phyloP scores from a whole-genome alignment of 192 early-diverging fungal species.

The Cetraspora pellucida region DNA sequence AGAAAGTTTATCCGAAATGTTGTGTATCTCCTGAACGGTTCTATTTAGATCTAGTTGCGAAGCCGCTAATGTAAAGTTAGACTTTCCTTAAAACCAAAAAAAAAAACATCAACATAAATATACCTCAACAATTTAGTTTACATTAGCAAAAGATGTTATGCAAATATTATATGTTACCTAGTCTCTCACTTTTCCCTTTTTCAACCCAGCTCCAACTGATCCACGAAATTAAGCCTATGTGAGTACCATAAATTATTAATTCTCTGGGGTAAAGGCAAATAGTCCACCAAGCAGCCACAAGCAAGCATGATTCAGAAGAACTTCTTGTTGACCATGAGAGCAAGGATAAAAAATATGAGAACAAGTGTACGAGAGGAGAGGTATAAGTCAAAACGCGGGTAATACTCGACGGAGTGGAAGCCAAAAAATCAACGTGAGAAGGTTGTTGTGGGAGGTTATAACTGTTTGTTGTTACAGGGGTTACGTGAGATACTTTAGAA shows the following conservation, averaged over 20 bases:
- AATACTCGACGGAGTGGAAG: conserved; percentile 48
- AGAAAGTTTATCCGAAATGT: conserved; percentile 46
- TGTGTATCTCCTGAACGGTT: conserved; percentile 47
- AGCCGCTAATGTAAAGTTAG: not conserved
- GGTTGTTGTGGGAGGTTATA: not conserved
- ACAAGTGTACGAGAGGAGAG: conserved; percentile 41
- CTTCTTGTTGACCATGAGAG: conserved; percentile 48
- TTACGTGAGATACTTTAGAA: not conserved
- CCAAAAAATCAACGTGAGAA: conserved; percentile 41
- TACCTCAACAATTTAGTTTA: no score
- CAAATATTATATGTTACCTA: conserved; percentile 27
- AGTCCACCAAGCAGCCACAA: conserved; percentile 51
- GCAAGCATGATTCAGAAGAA: conserved; percentile 45
- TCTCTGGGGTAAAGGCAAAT: conserved; percentile 45
- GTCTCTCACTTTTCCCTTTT: conserved; percentile 36
- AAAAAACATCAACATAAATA: no score
- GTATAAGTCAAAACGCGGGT: conserved; percentile 47
- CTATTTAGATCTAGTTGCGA: conserved; percentile 43
- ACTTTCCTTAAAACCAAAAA: no score
- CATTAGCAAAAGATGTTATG: no score
- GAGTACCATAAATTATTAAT: conserved; percentile 43
- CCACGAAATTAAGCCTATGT: conserved; percentile 38
- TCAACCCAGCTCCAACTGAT: conserved; percentile 43
- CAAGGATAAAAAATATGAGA: conserved; percentile 44
- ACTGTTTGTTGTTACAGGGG: not conserved